A percentile compares a stretch with the other conserved stretches of the same genome.
phyloP scores from a whole-genome alignment of 495 filamentous ascomycete genomes.

The Penicillium turbatum region DNA sequence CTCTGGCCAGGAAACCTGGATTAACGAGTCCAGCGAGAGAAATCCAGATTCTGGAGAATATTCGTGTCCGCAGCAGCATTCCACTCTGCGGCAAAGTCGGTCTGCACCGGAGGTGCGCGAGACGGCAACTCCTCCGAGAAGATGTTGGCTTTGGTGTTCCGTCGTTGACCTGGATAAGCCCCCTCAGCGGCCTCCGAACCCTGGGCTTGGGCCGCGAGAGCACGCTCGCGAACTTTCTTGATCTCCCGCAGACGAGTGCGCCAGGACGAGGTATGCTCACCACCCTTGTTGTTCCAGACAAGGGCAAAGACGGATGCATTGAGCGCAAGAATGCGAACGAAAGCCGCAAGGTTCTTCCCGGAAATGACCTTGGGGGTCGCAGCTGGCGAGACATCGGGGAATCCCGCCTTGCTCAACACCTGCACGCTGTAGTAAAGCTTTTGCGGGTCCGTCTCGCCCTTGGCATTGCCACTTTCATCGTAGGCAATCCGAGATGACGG shows the following conservation, averaged over 20 bases:
- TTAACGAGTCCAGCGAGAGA: constrained; percentile 43
- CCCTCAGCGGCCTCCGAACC: constrained; percentile 33
- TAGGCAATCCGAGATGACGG: constrained; percentile 62
- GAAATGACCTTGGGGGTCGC: constrained; percentile 83
- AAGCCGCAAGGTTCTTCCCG: constrained; percentile 71
- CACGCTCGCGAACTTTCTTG: constrained; percentile 66
- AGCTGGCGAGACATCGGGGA: constrained; percentile 86
- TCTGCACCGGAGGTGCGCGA: constrained; percentile 20
- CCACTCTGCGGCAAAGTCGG: constrained; percentile 41
- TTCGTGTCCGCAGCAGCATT: constrained; percentile 39
- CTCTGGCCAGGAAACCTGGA: background rate
- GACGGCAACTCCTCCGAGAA: constrained; percentile 40
- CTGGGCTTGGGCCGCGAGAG: constrained; percentile 31
- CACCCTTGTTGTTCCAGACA: constrained; percentile 80
- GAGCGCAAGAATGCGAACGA: constrained; percentile 84
- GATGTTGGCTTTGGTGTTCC: constrained; percentile 45
- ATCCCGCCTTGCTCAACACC: constrained; percentile 75
- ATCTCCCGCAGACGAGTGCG: constrained; percentile 82
- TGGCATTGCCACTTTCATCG: constrained; percentile 21
- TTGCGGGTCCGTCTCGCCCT: constrained; percentile 29
- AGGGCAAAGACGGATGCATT: constrained; percentile 90
- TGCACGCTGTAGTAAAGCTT: constrained; percentile 76
- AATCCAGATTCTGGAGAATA: constrained; percentile 41
- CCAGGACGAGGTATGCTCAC: constrained; percentile 88
- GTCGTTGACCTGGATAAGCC: constrained; percentile 40